Percentiles rank a stretch among this genome's conserved stretches.
These are phyloP conservation scores for Phytophthora vignae DNA, from an alignment of 352 stramenopile genomes.

Conservation along the genomic window DNA sequence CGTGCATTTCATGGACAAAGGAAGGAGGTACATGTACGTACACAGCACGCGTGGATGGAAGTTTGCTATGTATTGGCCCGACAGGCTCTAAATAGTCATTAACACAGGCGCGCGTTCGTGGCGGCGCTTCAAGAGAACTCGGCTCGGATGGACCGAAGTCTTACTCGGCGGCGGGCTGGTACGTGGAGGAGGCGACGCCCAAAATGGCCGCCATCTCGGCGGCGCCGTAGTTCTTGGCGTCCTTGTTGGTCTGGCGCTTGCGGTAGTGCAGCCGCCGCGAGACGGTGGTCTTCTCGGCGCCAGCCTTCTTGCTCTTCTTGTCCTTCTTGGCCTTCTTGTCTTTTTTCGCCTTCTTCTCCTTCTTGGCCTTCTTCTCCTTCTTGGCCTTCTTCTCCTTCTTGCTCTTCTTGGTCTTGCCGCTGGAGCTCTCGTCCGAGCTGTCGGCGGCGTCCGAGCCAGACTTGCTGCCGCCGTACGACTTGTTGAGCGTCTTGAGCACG, in stretches of 20 bases:
- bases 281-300: constrained; percentile 48
- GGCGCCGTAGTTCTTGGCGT: constrained; percentile 84
- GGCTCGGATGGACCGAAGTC: neutral
- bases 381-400: constrained; percentile 53
- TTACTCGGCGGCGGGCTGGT: constrained; percentile 33
- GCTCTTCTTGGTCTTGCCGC: constrained; percentile 29
- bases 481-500: constrained; percentile 88
- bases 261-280: constrained; percentile 80
- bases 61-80: constrained; percentile 35
- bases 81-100: constrained; percentile 43
- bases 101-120: neutral
- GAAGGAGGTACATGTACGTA: no score
- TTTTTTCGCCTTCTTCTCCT: constrained; percentile 53
- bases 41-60: constrained; percentile 2
- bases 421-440: constrained; percentile 32
- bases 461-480: constrained; percentile 69
- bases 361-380: no score
- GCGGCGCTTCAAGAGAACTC: neutral
- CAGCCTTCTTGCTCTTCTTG: constrained; percentile 73
- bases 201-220: constrained; percentile 89
- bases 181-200: constrained; percentile 67
- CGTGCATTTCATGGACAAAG: neutral
- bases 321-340: constrained; percentile 68
- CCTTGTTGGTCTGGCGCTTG: constrained; percentile 89
- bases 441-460: constrained; percentile 41